Percentiles rank a stretch among this genome's conserved stretches.
phyloP scores from a whole-genome alignment of 1,284 basidiomycete species.

The Boletus semigastroideus region DNA sequence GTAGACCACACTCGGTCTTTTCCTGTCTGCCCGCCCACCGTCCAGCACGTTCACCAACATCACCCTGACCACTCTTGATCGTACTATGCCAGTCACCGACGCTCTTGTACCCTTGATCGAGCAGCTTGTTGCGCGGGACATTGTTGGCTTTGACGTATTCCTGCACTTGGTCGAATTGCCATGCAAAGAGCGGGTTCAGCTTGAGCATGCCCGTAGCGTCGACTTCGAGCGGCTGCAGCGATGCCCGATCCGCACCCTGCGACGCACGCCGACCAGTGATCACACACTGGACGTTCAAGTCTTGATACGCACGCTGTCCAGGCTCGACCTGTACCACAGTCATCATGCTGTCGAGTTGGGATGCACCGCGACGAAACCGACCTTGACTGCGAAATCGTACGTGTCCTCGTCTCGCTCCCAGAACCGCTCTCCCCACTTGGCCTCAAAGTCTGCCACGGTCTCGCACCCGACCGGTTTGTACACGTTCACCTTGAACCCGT shows the following conservation, averaged over 20 bases:
- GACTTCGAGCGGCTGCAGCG: slow-evolving; percentile 85
- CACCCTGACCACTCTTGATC: slow-evolving; percentile 64
- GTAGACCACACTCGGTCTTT: slow-evolving; percentile 96
- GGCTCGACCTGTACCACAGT: slow-evolving; percentile 80
- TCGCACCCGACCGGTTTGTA: slow-evolving; percentile 79
- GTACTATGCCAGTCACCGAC: slow-evolving; percentile 99
- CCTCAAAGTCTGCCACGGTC: slow-evolving; percentile 77
- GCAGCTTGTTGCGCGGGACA: slow-evolving; percentile 88
- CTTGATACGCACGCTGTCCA: slow-evolving; percentile 83
- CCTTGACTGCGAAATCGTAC: slow-evolving; percentile 95
- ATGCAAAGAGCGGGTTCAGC: slow-evolving; percentile 91
- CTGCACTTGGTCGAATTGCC: slow-evolving; percentile 87
- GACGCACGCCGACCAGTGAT: slow-evolving; percentile 94
- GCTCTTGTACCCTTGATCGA: slow-evolving; percentile 90
- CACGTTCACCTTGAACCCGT: slow-evolving; percentile 72
- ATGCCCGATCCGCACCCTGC: slow-evolving; percentile 86
- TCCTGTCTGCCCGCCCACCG: slow-evolving; percentile 85
- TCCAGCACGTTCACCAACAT: slow-evolving; percentile 83
- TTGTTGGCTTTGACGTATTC: slow-evolving; percentile 82
- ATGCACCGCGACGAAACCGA: slow-evolving; percentile 31
- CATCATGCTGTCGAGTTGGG: background rate
- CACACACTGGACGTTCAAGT: slow-evolving; percentile 81
- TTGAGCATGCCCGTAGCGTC: slow-evolving; percentile 93
- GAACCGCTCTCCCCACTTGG: slow-evolving; percentile 75
- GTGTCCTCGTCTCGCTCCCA: slow-evolving; percentile 90